Percentiles rank a stretch among this genome's conserved stretches.
phyloP scores from a whole-genome alignment of 2,329 filamentous ascomycete species.

The Fusarium sacchari region DNA sequence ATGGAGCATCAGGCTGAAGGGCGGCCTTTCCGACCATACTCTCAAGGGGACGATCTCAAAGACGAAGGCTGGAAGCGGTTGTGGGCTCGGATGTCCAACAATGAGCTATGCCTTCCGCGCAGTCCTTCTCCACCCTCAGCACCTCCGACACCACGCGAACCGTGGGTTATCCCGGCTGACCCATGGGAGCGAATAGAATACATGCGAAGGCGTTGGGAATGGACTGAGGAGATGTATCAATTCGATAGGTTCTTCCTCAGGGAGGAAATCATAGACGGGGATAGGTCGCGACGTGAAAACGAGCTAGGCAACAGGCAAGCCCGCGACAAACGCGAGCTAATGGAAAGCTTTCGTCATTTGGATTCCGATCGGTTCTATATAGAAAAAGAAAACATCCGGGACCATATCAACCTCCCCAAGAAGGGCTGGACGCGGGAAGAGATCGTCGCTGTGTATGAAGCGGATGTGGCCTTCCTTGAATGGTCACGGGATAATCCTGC shows the following conservation, averaged over 20 bases:
- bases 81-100: not conserved
- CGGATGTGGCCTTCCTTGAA: not conserved
- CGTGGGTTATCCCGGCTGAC: fast-evolving
- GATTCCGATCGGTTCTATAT: fast-evolving
- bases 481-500: not conserved
- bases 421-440: not conserved
- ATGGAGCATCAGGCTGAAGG: not conserved
- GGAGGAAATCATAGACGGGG: not conserved
- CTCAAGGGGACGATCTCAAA: not conserved
- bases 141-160: not conserved
- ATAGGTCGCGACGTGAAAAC: not conserved
- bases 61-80: not conserved
- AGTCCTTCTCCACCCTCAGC: not conserved
- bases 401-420: not conserved
- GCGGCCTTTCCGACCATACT: not conserved
- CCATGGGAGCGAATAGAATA: not conserved
- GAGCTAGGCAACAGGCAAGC: not conserved
- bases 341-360: not conserved
- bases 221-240: not conserved
- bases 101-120: not conserved
- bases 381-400: not conserved
- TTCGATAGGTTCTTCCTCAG: not conserved
- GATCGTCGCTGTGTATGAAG: not conserved
- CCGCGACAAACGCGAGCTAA: not conserved
- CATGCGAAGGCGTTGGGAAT: not conserved